Evolutionary conservation across 2,329 filamentous ascomycete genomes (phyloP).

Genomic region (Fusarium nelsonii): DNA sequence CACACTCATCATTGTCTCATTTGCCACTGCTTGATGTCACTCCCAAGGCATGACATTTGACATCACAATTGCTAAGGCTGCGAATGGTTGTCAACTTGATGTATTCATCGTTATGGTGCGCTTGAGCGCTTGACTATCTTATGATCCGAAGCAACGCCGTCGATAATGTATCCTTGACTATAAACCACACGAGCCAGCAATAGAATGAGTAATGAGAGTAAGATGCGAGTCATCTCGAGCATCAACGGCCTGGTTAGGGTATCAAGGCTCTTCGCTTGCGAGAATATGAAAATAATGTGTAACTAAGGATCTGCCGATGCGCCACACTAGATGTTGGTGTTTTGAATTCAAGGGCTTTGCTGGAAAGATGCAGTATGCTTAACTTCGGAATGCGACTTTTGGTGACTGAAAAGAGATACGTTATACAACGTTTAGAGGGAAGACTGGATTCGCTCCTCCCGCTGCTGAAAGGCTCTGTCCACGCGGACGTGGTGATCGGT

Average conservation of each 20-base stretch:
- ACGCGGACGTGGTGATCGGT: constrained; percentile 46
- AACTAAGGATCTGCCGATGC: constrained; percentile 27
- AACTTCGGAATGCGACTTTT: constrained; percentile 25
- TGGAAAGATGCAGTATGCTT: constrained; percentile 12
- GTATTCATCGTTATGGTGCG: constrained; percentile 18
- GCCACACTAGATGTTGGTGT: constrained; percentile 36
- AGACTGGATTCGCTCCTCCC: constrained; percentile 50
- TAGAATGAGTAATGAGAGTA: constrained; percentile 5
- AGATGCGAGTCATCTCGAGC: constrained; percentile 31
- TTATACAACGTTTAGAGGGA: constrained; percentile 1
- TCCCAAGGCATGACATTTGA: neutral
- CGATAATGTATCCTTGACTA: constrained; percentile 5
- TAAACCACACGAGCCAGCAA: constrained; percentile 3
- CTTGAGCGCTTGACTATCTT: constrained; percentile 30
- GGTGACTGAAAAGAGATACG: neutral
- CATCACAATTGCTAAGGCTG: neutral
- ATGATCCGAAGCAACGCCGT: constrained; percentile 12
- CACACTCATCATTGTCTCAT: neutral
- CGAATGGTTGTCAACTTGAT: neutral
- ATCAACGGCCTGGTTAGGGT: constrained; percentile 6
- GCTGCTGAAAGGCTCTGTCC: constrained; percentile 50
- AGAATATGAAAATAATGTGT: constrained; percentile 14
- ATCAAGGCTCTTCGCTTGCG: constrained; percentile 16
- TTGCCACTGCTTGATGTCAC: neutral
- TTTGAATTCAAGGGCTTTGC: neutral